phyloP scores from a whole-genome alignment of 768 basidiomycete genomes.

The Gautieria morchelliformis region DNA sequence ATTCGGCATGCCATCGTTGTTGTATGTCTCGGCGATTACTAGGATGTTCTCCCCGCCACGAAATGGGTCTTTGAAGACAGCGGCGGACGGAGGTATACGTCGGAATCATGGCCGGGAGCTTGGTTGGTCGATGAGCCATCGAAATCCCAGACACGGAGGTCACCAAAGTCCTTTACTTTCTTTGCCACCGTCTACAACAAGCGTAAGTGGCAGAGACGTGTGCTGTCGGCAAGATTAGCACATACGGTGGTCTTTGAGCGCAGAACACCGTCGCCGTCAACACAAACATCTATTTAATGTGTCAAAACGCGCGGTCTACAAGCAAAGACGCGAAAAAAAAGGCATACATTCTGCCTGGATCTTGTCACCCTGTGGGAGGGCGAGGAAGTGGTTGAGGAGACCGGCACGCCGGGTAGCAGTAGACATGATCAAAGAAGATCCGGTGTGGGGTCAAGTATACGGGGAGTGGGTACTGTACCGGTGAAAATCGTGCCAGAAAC shows the following conservation, averaged over 20 bases:
- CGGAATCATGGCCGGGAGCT: conserved; percentile 91
- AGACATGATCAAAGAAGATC: conserved; percentile 11
- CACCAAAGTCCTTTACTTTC: conserved; percentile 77
- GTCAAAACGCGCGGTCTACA: conserved; percentile 9
- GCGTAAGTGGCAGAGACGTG: neutral
- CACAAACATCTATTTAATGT: conserved; percentile 77
- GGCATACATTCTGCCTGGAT: conserved; percentile 85
- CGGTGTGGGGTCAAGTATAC: neutral
- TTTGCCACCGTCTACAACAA: conserved; percentile 67
- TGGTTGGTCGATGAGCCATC: conserved; percentile 98
- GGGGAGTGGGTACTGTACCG: conserved; percentile 13
- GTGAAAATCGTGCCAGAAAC: conserved; percentile 3
- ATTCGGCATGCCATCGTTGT: conserved; percentile 98
- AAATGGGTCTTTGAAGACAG: conserved; percentile 99
- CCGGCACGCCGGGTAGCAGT: conserved; percentile 58
- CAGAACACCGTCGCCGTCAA: conserved; percentile 89
- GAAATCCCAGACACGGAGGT: conserved; percentile 98
- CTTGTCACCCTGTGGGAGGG: conserved; percentile 83
- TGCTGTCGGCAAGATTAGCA: conserved; percentile 8
- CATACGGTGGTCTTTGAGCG: conserved; percentile 93
- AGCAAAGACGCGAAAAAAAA: conserved; percentile 7
- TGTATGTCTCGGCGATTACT: conserved; percentile 95
- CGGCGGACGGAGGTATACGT: conserved; percentile 93
- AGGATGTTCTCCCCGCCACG: conserved; percentile 97
- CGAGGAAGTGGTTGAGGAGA: conserved; percentile 83